Base-by-base conservation (phyloP, 2,329 filamentous ascomycete species). In the Colletotrichum liaoningense region DNA sequence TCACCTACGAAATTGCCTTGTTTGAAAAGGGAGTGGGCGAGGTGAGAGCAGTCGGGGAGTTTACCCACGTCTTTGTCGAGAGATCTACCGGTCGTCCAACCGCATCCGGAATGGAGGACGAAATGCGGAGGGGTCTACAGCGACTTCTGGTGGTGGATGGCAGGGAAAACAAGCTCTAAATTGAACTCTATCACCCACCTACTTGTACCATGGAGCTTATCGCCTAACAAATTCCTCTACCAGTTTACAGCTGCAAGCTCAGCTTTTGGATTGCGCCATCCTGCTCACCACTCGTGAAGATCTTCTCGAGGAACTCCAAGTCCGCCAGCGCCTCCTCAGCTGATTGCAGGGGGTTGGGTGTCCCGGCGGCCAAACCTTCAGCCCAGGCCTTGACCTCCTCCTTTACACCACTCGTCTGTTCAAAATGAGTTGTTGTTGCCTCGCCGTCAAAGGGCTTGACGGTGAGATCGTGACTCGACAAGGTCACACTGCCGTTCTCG, bases 31-130 rank as follows among this genome's bases (percentile, higher is more conserved):
- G 93, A 0, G 85, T 92, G 2, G 91, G 94, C 1, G 85, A 89
- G 24, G 94, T 97, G 11, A 94, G 93, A 80, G 94, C 95, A 12
- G 95, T 98, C 1, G 95, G 95, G 1, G 93, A 93, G 77, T 95
- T 97, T 79, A 89, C 95, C 16, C 95, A 98, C 80, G 94, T 98
- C 12, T 97, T 96, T 84, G 93, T 97, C n/a, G 91, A 95, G 72
- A 88, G 94, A 64, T 87, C 88, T 49, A 93, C 90, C 19, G 91
- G 92, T 76, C 89, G 91, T 73, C 94, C 94, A n/a, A 88, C 87
- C 28, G 82, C 85, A 33, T 84, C 86, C 28, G 94, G 92, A 7
- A 94, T 97, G 90, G 86, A 85, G 58, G 79, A 84, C 8, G 84
- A 83, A 63, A 83, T 95, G 79, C 90, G 90, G 30, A 79, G 80